Evolutionary conservation across 495 filamentous ascomycete species (phyloP), one percentile per base, ranked within the genome.

Genomic region (Aspergillus steynii): DNA sequence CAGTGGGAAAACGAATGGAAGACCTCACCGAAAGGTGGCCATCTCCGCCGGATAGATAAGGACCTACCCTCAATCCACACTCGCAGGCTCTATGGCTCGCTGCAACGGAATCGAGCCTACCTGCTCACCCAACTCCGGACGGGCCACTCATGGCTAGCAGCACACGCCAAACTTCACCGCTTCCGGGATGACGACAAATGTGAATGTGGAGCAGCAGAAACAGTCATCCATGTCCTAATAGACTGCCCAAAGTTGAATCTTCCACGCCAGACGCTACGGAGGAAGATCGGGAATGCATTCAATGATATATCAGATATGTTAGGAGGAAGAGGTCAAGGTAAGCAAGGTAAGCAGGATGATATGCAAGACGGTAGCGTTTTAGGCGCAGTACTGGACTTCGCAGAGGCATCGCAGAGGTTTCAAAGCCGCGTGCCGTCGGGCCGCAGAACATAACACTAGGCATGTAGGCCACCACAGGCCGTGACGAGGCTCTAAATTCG

Each of bases 1-100:
- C 15, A 59, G 45, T 59, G 47, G 47, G 29, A 59, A 5, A 7
- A 59, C n/a, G 57, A 37, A 59, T 59, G 47, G 57, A 59, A 52
- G 46, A 20, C 47, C 5, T 59, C 48, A 6, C n/a, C n/a, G n/a
- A 51, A 52, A 20, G 47, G 26, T 20, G n/a, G 48, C 29, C 57
- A 59, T 26, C 47, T 59, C 20, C 28, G 47, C 28, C 7, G 34
- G 37, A 32, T 52, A 20, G 57, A 59, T 37, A 32, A 3, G n/a
- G 34, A n/a, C 25, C 57, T 59, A n/a, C 47, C 57, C 10, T 59
- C 47, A 34, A 37, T n/a, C 9, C 57, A 52, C 7, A 59, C 57
- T 32, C 12, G 57, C 14, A 3, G 57, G 49, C 8, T 53, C 3
- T 59, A 59, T n/a, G 57, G 48, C 29, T 52, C 47, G 27, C 48